Percentiles rank a stretch among this genome's conserved stretches.
Conservation (phyloP, 306 rosid species). For the Trichosanthes cucumerina region DNA sequence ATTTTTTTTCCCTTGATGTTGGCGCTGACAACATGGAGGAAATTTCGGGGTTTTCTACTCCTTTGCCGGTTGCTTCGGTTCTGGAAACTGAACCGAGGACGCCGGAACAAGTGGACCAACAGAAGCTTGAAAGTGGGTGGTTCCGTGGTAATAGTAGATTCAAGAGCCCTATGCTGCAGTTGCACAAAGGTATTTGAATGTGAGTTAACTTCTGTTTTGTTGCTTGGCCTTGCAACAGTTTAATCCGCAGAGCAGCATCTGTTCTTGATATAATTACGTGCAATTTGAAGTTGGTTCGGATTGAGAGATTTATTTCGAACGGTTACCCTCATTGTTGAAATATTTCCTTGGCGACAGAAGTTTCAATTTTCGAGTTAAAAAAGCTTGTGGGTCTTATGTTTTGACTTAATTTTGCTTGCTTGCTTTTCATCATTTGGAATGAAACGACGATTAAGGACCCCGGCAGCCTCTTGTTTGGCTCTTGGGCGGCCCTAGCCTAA, state of each 20-base stretch:
- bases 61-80: background rate
- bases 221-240: background rate
- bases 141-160: constrained; percentile 64
- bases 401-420: background rate
- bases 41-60: constrained; percentile 11
- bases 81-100: constrained; percentile 30
- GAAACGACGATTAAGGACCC: background rate
- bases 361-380: background rate
- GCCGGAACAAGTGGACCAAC: constrained; percentile 39
- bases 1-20: constrained; percentile 73
- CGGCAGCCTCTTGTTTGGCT: background rate
- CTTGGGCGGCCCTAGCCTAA: background rate
- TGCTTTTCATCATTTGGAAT: background rate
- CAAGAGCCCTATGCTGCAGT: constrained; percentile 88
- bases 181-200: constrained; percentile 65
- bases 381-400: background rate
- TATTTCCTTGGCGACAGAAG: background rate
- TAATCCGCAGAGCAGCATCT: background rate
- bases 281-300: background rate
- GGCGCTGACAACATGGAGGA: constrained; percentile 20
- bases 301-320: background rate
- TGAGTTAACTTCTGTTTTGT: background rate
- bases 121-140: constrained; percentile 71
- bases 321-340: background rate
- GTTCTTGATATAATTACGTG: background rate